phyloP scores from a whole-genome alignment of 108 stramenopile genomes.

The Pseudonitzschia delicatissima region DNA sequence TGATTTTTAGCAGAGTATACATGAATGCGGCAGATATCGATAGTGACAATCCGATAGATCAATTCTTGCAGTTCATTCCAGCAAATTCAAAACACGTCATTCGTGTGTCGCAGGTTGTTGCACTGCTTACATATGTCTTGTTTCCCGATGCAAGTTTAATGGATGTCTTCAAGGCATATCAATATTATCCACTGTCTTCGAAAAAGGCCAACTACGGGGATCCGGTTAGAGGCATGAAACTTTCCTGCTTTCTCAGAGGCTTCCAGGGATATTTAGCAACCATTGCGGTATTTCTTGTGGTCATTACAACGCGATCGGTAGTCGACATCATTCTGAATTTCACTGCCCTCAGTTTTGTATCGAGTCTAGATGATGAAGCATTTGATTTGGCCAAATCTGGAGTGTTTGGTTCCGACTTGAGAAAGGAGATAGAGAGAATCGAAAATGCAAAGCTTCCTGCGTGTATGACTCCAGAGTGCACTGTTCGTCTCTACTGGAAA shows the following conservation, averaged over 20 bases:
- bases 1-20: not conserved
- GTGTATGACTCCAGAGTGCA: not conserved
- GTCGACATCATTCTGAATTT: not conserved
- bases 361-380: not conserved
- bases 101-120: not conserved
- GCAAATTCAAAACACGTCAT: not conserved
- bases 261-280: not conserved
- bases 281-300: not conserved
- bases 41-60: not conserved
- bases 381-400: not conserved
- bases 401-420: not conserved
- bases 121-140: not conserved
- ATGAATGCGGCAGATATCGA: not conserved
- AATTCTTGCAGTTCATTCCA: not conserved
- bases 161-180: not conserved
- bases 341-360: not conserved
- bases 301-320: not conserved
- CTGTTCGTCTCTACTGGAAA: no score
- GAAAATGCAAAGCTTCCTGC: not conserved
- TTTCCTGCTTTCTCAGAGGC: not conserved
- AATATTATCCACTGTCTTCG: not conserved
- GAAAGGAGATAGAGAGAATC: not conserved
- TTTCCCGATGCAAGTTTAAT: not conserved
- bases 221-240: not conserved
- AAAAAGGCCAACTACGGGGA: not conserved